Percentiles rank a stretch among this genome's conserved stretches.
Evolutionary conservation across 2,329 filamentous ascomycete genomes (phyloP).

Genomic region (Colletotrichum karsti): DNA sequence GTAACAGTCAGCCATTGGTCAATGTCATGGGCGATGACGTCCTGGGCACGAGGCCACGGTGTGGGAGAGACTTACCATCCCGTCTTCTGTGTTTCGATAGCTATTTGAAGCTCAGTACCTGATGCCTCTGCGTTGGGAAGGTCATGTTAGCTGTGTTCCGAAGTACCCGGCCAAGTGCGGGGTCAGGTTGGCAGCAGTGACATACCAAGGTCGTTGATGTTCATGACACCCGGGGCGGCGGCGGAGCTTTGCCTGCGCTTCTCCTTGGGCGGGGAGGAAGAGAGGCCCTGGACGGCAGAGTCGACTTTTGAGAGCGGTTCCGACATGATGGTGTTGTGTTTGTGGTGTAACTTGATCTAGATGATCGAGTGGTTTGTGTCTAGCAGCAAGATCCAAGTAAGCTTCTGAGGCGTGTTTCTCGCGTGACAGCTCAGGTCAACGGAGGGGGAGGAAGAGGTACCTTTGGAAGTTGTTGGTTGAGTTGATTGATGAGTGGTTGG

Average conservation of each 20-base stretch:
- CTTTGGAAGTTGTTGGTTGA: constrained; percentile 19
- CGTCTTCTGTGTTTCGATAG: constrained; percentile 84
- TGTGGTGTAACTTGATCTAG: constrained; percentile 11
- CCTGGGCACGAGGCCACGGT: background rate
- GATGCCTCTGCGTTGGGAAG: constrained; percentile 70
- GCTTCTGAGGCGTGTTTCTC: background rate
- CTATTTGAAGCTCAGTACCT: constrained; percentile 75
- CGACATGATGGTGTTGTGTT: constrained; percentile 42
- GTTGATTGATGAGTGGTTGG: background rate
- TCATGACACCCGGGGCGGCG: constrained; percentile 76
- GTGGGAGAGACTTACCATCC: constrained; percentile 74
- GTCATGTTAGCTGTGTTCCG: constrained; percentile 1
- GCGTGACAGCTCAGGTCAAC: background rate
- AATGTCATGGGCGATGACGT: background rate
- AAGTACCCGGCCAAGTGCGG: constrained; percentile 11
- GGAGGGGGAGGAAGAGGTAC: constrained; percentile 2
- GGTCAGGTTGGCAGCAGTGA: constrained; percentile 27
- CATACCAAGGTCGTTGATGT: constrained; percentile 88
- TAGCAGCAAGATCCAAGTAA: background rate
- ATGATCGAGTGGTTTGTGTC: constrained; percentile 6
- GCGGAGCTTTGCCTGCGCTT: constrained; percentile 78
- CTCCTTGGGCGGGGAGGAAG: constrained; percentile 73
- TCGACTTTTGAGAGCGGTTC: constrained; percentile 86
- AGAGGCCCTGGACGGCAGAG: constrained; percentile 85
- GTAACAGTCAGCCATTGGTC: background rate